These are phyloP conservation scores for Pleurotus platypus DNA, from an alignment of 768 basidiomycete genomes.

Conservation along the genomic window DNA sequence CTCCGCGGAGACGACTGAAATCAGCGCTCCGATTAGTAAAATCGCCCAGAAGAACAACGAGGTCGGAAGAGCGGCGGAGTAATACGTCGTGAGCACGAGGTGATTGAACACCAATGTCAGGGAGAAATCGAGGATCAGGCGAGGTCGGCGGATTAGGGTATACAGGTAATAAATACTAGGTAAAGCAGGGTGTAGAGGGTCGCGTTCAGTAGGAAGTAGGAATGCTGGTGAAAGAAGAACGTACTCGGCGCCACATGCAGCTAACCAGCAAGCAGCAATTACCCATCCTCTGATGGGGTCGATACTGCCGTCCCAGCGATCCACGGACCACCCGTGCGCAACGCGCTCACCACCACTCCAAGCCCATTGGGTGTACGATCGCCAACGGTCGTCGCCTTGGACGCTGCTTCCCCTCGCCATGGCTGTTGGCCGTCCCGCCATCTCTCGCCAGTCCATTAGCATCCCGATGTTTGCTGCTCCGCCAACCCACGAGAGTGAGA, in stretches of 20 bases:
- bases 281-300: slow-evolving; percentile 89
- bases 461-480: slow-evolving; percentile 76
- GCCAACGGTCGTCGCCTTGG: slow-evolving; percentile 64
- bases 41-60: slow-evolving; percentile 93
- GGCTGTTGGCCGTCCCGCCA: slow-evolving; percentile 82
- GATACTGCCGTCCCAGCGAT: slow-evolving; percentile 61
- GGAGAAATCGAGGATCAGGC: slow-evolving; percentile 92
- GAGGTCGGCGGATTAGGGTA: slow-evolving; percentile 83
- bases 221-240: slow-evolving; percentile 29
- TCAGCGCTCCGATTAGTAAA: slow-evolving; percentile 62
- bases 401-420: slow-evolving; percentile 34
- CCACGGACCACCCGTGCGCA: slow-evolving; percentile 51
- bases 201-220: background rate
- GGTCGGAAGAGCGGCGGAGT: slow-evolving; percentile 77
- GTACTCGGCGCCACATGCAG: slow-evolving; percentile 82
- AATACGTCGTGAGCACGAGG: slow-evolving; percentile 91
- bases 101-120: slow-evolving; percentile 91
- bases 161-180: slow-evolving; percentile 76
- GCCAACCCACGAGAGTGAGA: slow-evolving; percentile 68
- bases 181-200: background rate
- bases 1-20: slow-evolving; percentile 80
- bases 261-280: slow-evolving; percentile 82
- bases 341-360: slow-evolving; percentile 82
- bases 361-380: slow-evolving; percentile 55
- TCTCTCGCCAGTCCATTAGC: slow-evolving; percentile 96